Base-by-base conservation (phyloP, 2,329 filamentous ascomycete genomes). In the Phaeosphaeriaceae sp. region DNA sequence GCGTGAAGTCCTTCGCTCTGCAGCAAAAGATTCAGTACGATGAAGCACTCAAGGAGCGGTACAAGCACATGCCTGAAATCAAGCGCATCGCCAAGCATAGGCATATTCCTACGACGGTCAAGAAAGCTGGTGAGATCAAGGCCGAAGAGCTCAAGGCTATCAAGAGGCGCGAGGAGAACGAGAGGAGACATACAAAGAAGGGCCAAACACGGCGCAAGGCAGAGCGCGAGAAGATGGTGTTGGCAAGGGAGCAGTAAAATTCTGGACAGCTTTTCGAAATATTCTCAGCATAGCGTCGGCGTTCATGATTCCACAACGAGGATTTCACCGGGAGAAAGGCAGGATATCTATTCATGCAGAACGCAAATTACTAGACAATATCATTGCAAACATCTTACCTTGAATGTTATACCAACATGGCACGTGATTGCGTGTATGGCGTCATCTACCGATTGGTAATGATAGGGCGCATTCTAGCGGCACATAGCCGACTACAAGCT, bases 41-140 rank as follows among this genome's bases (percentile, higher is more conserved):
- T 74, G 88, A 91, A 54, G 89, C 93, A 11, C 82, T 99, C 58
- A 88, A 92, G 70, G 84, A 92, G 71, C 84, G 93, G 63, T 99
- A 93, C 80, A 86, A 88, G 62, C 95, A 99, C 78, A 97, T 99
- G 93, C 95, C 95, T 50, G 94, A 99, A 80, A 91, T 99, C 67
- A 87, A 88, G 69, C 87, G 96, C 54, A 99, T 99, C 77, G 89
- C 89, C 71, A 86, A 93, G 52, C 95, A 99, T 79, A 88, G 95
- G 62, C 95, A 98, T 79, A 81, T 97, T 61, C 95, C 95, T 20
- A 92, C 93, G 83, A 88, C 93, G 56, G 88, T 98, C 66, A 97
- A 97, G 89, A 98, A 97, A 86, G 94, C 94, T 3, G 88, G 86
- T 49, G 91, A 97, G 83, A 98, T 98, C 80, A 99, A 99, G 87